Percentiles rank a stretch among this genome's conserved stretches.
Evolutionary conservation across 2,329 filamentous ascomycete genomes (phyloP).

Genomic region (Geosmithia putterillii): DNA sequence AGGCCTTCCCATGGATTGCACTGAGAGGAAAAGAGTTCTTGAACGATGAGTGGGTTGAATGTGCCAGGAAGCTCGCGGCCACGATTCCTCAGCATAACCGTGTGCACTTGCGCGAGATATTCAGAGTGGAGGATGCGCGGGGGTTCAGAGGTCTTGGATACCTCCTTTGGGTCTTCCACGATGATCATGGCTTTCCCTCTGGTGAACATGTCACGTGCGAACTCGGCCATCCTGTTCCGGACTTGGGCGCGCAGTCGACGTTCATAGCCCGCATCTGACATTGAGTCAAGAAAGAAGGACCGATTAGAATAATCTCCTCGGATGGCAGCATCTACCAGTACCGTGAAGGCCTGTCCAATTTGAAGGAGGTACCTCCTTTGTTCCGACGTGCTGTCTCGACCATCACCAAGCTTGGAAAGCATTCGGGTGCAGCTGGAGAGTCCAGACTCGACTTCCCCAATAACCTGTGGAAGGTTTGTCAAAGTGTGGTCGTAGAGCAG

Average conservation of each 20-base stretch:
- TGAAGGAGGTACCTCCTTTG: conserved; percentile 35
- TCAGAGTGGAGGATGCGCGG: conserved; percentile 2
- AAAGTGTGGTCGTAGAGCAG: conserved; percentile 35
- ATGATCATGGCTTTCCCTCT: neutral
- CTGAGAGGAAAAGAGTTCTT: conserved; percentile 48
- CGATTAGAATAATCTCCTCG: conserved; percentile 36
- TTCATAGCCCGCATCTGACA: conserved; percentile 16
- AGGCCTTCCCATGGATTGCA: conserved; percentile 39
- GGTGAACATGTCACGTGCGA: conserved; percentile 15
- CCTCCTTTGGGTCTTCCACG: neutral
- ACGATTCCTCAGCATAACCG: conserved; percentile 9
- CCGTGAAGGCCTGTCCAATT: conserved; percentile 29
- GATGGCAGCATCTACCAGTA: conserved; percentile 29
- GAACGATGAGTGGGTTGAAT: conserved; percentile 47
- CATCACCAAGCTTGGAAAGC: conserved; percentile 34
- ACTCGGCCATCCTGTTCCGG: conserved; percentile 34
- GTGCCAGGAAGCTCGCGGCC: conserved; percentile 44
- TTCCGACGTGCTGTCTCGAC: conserved; percentile 29
- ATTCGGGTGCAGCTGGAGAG: conserved; percentile 17
- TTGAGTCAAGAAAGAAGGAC: conserved; percentile 21
- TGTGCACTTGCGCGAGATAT: neutral
- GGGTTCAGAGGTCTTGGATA: neutral
- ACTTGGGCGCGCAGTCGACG: conserved; percentile 40
- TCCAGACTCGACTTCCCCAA: conserved; percentile 25
- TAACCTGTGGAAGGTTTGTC: conserved; percentile 29